A percentile compares a stretch with the other conserved stretches of the same genome.
Conservation (phyloP, 1,284 basidiomycete species). For the Ceratobasidium sp. region DNA sequence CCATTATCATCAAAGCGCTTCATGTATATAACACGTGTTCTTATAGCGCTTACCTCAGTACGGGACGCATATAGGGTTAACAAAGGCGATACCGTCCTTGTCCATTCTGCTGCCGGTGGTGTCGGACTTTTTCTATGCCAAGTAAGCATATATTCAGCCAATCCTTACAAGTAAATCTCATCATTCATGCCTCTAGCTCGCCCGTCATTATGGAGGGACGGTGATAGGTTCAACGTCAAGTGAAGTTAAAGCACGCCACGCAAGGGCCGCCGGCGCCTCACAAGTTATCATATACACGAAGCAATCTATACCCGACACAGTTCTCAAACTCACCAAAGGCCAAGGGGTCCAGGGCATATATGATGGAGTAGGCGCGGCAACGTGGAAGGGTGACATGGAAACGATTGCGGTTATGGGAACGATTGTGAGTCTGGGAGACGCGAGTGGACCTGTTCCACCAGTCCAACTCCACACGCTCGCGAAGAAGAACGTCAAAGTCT, state of each 20-base stretch:
- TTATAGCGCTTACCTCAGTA: slow-evolving; percentile 75
- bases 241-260: slow-evolving; percentile 84
- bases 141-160: slow-evolving; percentile 52
- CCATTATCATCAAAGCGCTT: background rate
- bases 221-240: slow-evolving; percentile 96
- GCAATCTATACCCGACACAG: slow-evolving; percentile 76
- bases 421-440: slow-evolving; percentile 92
- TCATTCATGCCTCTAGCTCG: slow-evolving; percentile 57
- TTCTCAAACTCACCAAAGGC: slow-evolving; percentile 83
- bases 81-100: slow-evolving; percentile 78
- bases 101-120: slow-evolving; percentile 93
- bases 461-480: slow-evolving; percentile 81
- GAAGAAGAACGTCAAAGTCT: slow-evolving; percentile 86
- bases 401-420: slow-evolving; percentile 85
- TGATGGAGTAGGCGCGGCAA: slow-evolving; percentile 86
- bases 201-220: slow-evolving; percentile 74
- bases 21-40: background rate
- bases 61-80: slow-evolving; percentile 89
- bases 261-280: slow-evolving; percentile 84
- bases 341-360: slow-evolving; percentile 90
- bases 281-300: slow-evolving; percentile 86
- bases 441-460: slow-evolving; percentile 83
- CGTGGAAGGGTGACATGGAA: slow-evolving; percentile 87
- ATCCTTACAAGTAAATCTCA: slow-evolving; percentile 28
- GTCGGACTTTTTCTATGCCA: slow-evolving; percentile 67